Conservation (phyloP, 2,329 filamentous ascomycete genomes). For the Rhinocladiella similis region DNA sequence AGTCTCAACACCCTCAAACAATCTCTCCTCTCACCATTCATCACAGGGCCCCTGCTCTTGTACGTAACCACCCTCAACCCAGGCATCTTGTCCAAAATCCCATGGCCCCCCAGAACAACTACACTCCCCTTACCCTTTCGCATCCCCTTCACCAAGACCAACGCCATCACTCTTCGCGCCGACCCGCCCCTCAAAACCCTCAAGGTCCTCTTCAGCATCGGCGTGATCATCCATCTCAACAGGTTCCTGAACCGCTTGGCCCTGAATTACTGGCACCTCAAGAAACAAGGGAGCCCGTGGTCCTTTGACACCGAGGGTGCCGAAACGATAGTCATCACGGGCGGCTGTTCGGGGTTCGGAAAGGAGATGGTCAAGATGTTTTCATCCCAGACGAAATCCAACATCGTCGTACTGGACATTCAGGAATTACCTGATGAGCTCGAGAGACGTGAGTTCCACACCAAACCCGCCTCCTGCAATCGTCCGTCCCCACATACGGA, state of each 20-base stretch:
- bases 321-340: conserved; percentile 43
- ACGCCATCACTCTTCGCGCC: conserved; percentile 4
- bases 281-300: conserved; percentile 31
- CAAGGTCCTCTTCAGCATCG: conserved; percentile 54
- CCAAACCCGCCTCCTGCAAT: too few relatives aligned
- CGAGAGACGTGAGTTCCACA: conserved; percentile 19
- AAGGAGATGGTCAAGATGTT: conserved; percentile 64
- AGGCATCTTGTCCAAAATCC: conserved; percentile 6
- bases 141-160: conserved; percentile 9
- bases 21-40: conserved; percentile 13
- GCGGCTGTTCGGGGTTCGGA: conserved; percentile 74
- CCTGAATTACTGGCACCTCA: conserved; percentile 44
- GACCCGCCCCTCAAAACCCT: conserved; percentile 19
- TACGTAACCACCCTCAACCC: conserved; percentile 14
- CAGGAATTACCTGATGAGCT: conserved; percentile 34
- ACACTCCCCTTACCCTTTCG: conserved; percentile 11
- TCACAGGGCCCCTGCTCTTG: conserved; percentile 20
- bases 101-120: conserved; percentile 5
- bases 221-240: conserved; percentile 52
- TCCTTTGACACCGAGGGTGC: conserved; percentile 54
- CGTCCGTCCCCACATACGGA: too few relatives aligned
- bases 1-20: conserved; percentile 6
- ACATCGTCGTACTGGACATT: conserved; percentile 71
- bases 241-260: conserved; percentile 53
- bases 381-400: conserved; percentile 60